Evolutionary conservation across 2,329 filamentous ascomycete genomes (phyloP), one percentile per base, ranked within the genome.

Genomic region (Epichloe aotearoae): DNA sequence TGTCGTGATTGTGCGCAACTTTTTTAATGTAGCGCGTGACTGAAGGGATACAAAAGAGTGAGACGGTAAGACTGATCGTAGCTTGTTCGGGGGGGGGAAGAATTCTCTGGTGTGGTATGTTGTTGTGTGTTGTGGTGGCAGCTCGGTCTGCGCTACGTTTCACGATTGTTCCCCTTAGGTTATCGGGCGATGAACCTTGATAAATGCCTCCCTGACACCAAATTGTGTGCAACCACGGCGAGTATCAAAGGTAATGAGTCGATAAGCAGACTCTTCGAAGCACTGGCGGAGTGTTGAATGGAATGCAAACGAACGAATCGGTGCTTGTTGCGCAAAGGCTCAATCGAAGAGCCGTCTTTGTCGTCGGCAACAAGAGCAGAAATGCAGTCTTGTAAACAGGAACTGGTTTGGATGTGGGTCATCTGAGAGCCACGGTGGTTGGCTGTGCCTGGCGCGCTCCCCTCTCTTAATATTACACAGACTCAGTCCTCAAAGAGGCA

Each of bases 121-220:
- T 30, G 26, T 30, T 30, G 30, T 30, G 10, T 30, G 30, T 30
- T 30, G 30, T 30, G 20, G 34, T 23, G 47, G 37, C 40, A 47
- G 38, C 19, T 30, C 37, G 30, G 39, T 38, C 50, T 52, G 49
- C 49, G 37, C 46, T n/a, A 54, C 47, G 54, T 55, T 53, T 46
- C 54, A 54, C 54, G 23, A 46, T 36, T 44, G 45, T 51, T 49
- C 44, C 45, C 45, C 50, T 45, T 10, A 34, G n/a, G 19, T 34
- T 15, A 12, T 36, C 17, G 42, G 47, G 41, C n/a, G 40, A 44
- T 47, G 20, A 41, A 46, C 17, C 38, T 47, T 17, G 39, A 15
- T 46, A 26, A 47, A 44, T 38, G 46, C 37, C 43, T 45, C 50
- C 36, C 33, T 47, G 26, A 36, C 15, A 40, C 34, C 45, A 38